Percentiles rank a stretch among this genome's conserved stretches.
phyloP scores from a whole-genome alignment of 371 early-diverging fungal genomes.

The Zychaea mexicana region DNA sequence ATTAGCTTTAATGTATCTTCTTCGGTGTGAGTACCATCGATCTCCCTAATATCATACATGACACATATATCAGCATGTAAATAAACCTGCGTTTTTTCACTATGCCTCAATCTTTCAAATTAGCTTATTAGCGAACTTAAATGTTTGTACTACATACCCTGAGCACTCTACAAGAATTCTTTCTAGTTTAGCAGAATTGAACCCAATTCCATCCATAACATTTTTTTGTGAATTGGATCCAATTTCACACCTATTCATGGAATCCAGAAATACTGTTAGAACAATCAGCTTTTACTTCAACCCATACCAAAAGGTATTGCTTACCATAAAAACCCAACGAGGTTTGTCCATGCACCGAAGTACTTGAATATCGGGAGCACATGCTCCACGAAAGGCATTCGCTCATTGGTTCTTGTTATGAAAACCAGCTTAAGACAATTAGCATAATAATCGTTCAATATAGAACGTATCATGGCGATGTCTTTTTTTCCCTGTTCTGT shows the following conservation, averaged over 20 bases:
- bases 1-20: neutral
- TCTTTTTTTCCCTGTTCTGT: too few relatives aligned
- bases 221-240: constrained; percentile 12
- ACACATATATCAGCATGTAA: too few relatives aligned
- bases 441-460: too few relatives aligned
- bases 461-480: too few relatives aligned
- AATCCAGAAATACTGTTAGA: constrained; percentile 1
- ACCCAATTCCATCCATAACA: constrained; percentile 21
- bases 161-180: constrained; percentile 5
- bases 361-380: too few relatives aligned
- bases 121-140: too few relatives aligned
- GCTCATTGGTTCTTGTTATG: too few relatives aligned
- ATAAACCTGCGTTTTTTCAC: neutral
- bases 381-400: too few relatives aligned
- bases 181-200: neutral
- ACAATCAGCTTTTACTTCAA: neutral
- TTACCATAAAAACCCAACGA: constrained; percentile 35
- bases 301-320: neutral
- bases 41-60: neutral
- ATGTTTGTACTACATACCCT: neutral
- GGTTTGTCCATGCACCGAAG: too few relatives aligned
- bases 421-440: too few relatives aligned
- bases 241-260: too few relatives aligned
- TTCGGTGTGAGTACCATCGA: neutral
- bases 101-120: neutral